These are phyloP conservation scores for Cladosporium sp. DNA, from an alignment of 2,329 filamentous ascomycete species.

Conservation along the genomic window DNA sequence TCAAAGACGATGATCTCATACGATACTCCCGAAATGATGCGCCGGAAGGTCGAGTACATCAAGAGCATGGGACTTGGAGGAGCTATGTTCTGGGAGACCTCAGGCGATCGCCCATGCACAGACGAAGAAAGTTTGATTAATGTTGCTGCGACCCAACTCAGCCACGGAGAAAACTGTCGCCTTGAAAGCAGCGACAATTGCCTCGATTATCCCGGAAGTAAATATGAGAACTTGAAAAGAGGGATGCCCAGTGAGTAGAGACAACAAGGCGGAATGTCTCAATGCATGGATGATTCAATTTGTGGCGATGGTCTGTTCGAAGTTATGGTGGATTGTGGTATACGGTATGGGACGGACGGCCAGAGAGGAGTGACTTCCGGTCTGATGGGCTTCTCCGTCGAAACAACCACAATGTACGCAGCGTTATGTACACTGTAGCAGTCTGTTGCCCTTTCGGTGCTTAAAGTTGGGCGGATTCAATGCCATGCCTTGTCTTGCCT, in stretches of 20 bases:
- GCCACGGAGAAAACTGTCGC: slow-evolving; percentile 29
- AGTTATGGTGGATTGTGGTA: no score
- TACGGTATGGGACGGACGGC: no score
- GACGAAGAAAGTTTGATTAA: slow-evolving; percentile 54
- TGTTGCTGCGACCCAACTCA: slow-evolving; percentile 34
- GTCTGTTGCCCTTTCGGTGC: no score
- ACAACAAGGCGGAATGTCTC: no score
- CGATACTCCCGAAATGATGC: slow-evolving; percentile 60
- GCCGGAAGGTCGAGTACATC: slow-evolving; percentile 67
- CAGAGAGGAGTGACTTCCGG: no score
- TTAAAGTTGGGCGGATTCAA: no score
- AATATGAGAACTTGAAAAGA: background rate
- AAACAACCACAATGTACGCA: no score
- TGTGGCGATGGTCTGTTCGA: no score
- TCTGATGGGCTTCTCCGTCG: no score
- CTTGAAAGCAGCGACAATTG: slow-evolving; percentile 45
- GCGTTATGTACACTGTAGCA: no score
- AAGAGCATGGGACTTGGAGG: slow-evolving; percentile 64
- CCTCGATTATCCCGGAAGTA: slow-evolving; percentile 47
- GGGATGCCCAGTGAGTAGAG: background rate
- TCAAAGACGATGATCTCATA: slow-evolving; percentile 69
- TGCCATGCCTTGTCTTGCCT: no score
- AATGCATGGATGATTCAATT: no score
- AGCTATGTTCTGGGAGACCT: slow-evolving; percentile 97
- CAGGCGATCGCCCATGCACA: slow-evolving; percentile 60